Evolutionary conservation across 306 rosid genomes (phyloP).

Genomic region (Castanea mollissima): DNA sequence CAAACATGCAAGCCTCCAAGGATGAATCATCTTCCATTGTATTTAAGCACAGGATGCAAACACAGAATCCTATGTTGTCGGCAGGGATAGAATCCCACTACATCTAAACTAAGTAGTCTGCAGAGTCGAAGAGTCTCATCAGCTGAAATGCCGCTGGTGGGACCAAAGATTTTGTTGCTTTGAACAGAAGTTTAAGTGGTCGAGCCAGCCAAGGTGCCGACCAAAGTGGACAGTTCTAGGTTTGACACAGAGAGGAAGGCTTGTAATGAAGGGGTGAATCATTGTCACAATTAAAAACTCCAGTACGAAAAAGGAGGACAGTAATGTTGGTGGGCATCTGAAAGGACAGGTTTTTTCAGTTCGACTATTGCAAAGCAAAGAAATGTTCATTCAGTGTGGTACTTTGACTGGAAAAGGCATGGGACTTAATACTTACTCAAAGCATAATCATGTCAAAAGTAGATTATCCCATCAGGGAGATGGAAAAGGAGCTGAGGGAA

Average conservation of each 20-base stretch:
- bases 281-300: constrained; percentile 42
- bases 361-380: constrained; percentile 40
- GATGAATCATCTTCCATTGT: constrained; percentile 39
- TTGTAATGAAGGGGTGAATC: constrained; percentile 39
- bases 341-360: constrained; percentile 28
- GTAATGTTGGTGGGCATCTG: constrained; percentile 32
- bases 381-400: constrained; percentile 33
- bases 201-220: constrained; percentile 42
- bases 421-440: constrained; percentile 35
- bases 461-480: constrained; percentile 42
- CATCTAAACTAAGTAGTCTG: constrained; percentile 38
- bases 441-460: constrained; percentile 28
- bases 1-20: constrained; percentile 30
- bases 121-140: constrained; percentile 53
- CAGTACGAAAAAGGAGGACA: constrained; percentile 65
- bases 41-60: constrained; percentile 40
- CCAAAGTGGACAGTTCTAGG: constrained; percentile 50
- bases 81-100: constrained; percentile 41
- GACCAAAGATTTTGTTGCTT: constrained; percentile 69
- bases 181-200: constrained; percentile 62
- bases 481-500: constrained; percentile 32
- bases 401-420: constrained; percentile 35
- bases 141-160: constrained; percentile 35
- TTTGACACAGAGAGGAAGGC: constrained; percentile 55
- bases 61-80: constrained; percentile 37